Percentiles rank a stretch among this genome's conserved stretches.
Evolutionary conservation across 1,139 yeast species (phyloP).

Genomic region (Sugiyamaella xylanicola): DNA sequence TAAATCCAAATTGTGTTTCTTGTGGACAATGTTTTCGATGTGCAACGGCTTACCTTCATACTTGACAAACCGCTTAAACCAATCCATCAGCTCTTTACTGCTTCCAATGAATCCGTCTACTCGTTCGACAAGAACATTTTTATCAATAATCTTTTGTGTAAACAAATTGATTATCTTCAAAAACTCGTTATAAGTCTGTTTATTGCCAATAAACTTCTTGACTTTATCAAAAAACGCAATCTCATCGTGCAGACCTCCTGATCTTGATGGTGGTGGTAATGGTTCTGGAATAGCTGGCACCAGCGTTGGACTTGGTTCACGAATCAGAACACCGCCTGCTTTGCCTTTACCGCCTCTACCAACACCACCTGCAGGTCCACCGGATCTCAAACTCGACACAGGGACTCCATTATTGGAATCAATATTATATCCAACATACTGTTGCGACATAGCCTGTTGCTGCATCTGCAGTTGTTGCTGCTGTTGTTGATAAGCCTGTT

Average conservation of each 20-base stretch:
- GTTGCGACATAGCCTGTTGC: conserved; percentile 11
- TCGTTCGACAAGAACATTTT: conserved; percentile 76
- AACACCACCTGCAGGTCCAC: conserved; percentile 19
- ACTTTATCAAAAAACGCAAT: conserved; percentile 89
- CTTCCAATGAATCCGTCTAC: conserved; percentile 84
- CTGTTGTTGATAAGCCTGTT: conserved; percentile 15
- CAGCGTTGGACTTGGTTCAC: conserved; percentile 63
- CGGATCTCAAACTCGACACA: conserved; percentile 44
- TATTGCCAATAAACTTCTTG: conserved; percentile 85
- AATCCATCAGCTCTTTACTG: conserved; percentile 74
- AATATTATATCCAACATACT: conserved; percentile 14
- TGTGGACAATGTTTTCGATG: conserved; percentile 85
- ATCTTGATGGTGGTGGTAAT: conserved; percentile 55
- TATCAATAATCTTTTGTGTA: conserved; percentile 88
- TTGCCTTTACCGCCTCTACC: conserved; percentile 25
- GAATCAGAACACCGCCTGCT: conserved; percentile 30
- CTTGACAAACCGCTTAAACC: conserved; percentile 93
- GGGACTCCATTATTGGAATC: conserved; percentile 41
- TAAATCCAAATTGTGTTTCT: conserved; percentile 86
- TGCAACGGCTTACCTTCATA: conserved; percentile 60
- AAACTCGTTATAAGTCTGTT: conserved; percentile 88
- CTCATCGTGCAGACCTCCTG: conserved; percentile 73
- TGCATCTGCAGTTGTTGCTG: conserved; percentile 11
- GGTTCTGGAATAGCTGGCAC: conserved; percentile 90
- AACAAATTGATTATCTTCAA: conserved; percentile 81